Evolutionary conservation across 139 green algal species (phyloP), one percentile per base, ranked within the genome.

Genomic region (Ulvella scutata): DNA sequence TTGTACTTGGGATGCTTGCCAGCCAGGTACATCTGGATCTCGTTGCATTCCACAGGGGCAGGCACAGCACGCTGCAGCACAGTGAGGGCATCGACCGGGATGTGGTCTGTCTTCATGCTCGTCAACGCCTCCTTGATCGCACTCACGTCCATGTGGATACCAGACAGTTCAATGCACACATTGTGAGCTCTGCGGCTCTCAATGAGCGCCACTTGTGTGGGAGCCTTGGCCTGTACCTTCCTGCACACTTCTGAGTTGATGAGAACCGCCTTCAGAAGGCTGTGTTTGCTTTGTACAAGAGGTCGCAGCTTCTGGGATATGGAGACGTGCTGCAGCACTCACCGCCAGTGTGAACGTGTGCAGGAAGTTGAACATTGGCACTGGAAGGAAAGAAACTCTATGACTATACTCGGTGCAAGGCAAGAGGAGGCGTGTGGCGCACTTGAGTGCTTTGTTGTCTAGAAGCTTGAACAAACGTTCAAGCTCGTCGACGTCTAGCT

Each of bases 161-260:
- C 86, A 3, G 79, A 82, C 9, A 93, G 83, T 79, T 93, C 85
- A 60, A 93, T 93, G 76, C 79, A 86, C 37, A 93, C 89, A 77
- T 92, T 93, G 81, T 92, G 83, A 7, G 87, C 82, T 35, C 88
- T 82, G 43, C 87, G 85, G 43, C 85, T 72, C 61, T 92, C 88
- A 6, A 93, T 72, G 39, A 93, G 77, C 0, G 43, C 60, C 7
- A 92, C 84, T 67, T 84, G 78, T 33, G 76, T 62, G 3, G 38
- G 76, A 33, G 77, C 77, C 31, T 74, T 76, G 21, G 37, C 77
- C 17, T 51, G 76, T 39, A 77, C 59, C 74, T 79, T 84, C 51
- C 82, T 67, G 51, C 51, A 67, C 51, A 29, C n/a, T 6, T 26
- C n/a, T 26, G 1, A 31, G 51, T 26, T 7, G 13, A n/a, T 29